Base-by-base conservation (phyloP, 2,329 filamentous ascomycete genomes). In the Albophoma yamanashiensis region DNA sequence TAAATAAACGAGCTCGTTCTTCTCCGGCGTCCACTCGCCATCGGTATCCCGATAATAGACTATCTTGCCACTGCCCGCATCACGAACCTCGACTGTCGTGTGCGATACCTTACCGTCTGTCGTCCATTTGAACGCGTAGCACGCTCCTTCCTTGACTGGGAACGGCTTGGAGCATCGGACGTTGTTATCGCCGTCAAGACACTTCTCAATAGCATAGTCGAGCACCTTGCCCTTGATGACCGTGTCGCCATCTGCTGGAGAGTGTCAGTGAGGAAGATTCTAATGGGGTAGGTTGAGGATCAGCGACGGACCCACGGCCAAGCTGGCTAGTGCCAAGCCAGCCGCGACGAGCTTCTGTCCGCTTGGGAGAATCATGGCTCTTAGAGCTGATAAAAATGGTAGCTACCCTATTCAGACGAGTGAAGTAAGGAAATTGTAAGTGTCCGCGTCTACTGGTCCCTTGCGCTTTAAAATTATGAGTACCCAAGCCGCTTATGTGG, bases 21-120 rank as follows among this genome's bases (percentile, higher is more conserved):
- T 78, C 63, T 76, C 72, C 0, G 75, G 72, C 1, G 66, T 75
- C 76, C 77, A 79, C 42, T 77, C 68, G 25, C 76, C 76, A 66
- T 78, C 68, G 27, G 76, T 78, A 62, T 79, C 76, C 17, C 76
- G 68, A 62, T 78, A 78, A 63, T 69, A 78, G 6, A 78, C 76
- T 17, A 78, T 61, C 65, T 78, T 74, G 55, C 65, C 67, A 52
- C 70, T 69, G 2, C 69, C 74, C 8, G 73, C 73, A 63, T 76
- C 66, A 34, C 66, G 66, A 5, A 68, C 64, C 59, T 76, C 74
- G 57, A 70, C 70, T 0, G 74, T 76, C 1, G 73, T 76, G 63
- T 79, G 76, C 15, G 71, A 74, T 11, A 79, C 56, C 1, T 68
- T 60, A 22, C 76, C 66, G 40, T 66, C 64, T 17, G 75, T 77